phyloP scores from a whole-genome alignment of 2,329 filamentous ascomycete genomes.

The Pseudogymnoascus sp. region DNA sequence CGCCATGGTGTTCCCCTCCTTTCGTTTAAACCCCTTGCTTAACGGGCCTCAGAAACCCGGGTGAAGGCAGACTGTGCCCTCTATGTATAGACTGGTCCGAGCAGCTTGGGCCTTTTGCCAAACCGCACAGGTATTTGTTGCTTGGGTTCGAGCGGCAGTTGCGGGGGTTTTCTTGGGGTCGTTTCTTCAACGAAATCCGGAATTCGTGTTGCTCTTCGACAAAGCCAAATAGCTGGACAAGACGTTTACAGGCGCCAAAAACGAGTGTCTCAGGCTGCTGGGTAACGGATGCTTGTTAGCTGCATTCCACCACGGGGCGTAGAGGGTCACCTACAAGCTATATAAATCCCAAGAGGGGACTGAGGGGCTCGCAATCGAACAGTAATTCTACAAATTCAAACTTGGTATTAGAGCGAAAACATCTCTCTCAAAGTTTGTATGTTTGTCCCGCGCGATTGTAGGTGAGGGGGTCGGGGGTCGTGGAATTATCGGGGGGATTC shows the following conservation, averaged over 20 bases:
- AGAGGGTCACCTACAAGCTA: slow-evolving; percentile 1
- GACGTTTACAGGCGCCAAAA: not conserved
- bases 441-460: not conserved
- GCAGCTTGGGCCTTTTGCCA: not conserved
- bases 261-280: not conserved
- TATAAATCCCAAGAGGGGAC: not conserved
- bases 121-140: not conserved
- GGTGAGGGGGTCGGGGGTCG: not conserved
- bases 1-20: not conserved
- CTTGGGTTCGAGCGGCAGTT: not conserved
- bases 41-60: not conserved
- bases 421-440: not conserved
- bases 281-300: not conserved
- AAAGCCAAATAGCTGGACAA: not conserved
- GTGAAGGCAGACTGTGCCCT: not conserved
- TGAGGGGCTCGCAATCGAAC: not conserved
- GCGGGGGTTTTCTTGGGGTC: not conserved
- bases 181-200: not conserved
- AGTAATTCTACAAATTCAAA: not conserved
- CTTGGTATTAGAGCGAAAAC: not conserved
- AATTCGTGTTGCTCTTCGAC: not conserved
- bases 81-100: not conserved
- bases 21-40: slow-evolving; percentile 6
- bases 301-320: not conserved
- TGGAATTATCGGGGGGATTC: not conserved